These are phyloP conservation scores for Backusella circina DNA, from an alignment of 192 early-diverging fungal species.

Conservation along the genomic window DNA sequence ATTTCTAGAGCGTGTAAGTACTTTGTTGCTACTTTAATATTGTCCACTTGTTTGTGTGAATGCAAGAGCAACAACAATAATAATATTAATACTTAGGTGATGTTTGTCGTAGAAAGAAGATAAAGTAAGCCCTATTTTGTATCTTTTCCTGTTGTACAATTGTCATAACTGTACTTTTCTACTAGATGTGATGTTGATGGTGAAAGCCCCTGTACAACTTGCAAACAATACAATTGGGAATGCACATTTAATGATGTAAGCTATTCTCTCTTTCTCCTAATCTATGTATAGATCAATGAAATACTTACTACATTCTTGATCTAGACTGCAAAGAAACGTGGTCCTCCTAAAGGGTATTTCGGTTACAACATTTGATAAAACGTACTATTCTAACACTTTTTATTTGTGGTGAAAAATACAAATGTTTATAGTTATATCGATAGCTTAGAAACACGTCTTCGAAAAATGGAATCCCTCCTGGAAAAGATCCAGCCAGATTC, in stretches of 20 bases:
- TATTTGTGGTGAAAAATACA: too few species aligned
- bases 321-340: conserved; percentile 19
- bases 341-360: conserved; percentile 27
- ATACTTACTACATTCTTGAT: not conserved
- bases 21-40: not conserved
- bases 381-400: too few species aligned
- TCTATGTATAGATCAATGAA: not conserved
- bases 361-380: not conserved
- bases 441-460: conserved; percentile 16
- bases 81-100: conserved; percentile 28
- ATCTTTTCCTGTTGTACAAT: not conserved
- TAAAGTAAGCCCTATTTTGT: conserved; percentile 14
- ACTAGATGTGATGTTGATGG: conserved; percentile 26
- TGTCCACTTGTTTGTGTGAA: not conserved
- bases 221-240: conserved; percentile 23
- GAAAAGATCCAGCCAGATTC: conserved; percentile 7
- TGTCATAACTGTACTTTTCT: not conserved
- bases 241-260: conserved; percentile 31
- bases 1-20: conserved; percentile 23
- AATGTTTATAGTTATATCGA: conserved; percentile 18
- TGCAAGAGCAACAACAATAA: too few species aligned
- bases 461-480: conserved; percentile 20
- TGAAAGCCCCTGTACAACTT: conserved; percentile 14
- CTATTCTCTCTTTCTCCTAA: not conserved
- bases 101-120: conserved; percentile 30